These are phyloP conservation scores for Blastocystis sp. DNA, from an alignment of 352 stramenopile genomes.

Conservation along the genomic window DNA sequence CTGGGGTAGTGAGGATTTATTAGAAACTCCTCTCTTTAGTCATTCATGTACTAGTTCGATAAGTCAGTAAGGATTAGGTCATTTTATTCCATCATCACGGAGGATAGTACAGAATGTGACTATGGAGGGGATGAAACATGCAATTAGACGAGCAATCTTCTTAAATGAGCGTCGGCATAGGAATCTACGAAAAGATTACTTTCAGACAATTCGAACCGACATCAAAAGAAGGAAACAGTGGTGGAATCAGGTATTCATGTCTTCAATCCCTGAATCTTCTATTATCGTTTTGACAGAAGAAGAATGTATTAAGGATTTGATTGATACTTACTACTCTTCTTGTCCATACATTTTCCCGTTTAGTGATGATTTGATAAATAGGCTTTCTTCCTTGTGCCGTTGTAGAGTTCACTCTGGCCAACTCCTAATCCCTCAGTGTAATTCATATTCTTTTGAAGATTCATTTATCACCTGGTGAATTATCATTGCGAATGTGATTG, in stretches of 20 bases:
- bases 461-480: not conserved
- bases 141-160: not conserved
- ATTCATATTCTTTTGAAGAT: not conserved
- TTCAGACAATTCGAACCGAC: not conserved
- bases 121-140: not conserved
- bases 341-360: not conserved
- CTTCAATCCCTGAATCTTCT: not conserved
- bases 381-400: not conserved
- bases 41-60: no score
- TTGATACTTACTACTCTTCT: not conserved
- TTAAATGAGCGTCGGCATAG: not conserved
- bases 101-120: not conserved
- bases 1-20: not conserved
- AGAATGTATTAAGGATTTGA: not conserved
- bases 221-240: not conserved
- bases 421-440: not conserved
- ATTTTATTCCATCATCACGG: not conserved
- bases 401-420: not conserved
- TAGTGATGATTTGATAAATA: not conserved
- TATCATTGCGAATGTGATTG: slow-evolving; percentile 3
- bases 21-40: not conserved
- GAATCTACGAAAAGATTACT: not conserved
- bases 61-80: not conserved
- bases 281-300: not conserved
- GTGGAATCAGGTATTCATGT: not conserved